These are phyloP conservation scores for Geotrichum siamense DNA, from an alignment of 1,139 yeast species.

Conservation along the genomic window DNA sequence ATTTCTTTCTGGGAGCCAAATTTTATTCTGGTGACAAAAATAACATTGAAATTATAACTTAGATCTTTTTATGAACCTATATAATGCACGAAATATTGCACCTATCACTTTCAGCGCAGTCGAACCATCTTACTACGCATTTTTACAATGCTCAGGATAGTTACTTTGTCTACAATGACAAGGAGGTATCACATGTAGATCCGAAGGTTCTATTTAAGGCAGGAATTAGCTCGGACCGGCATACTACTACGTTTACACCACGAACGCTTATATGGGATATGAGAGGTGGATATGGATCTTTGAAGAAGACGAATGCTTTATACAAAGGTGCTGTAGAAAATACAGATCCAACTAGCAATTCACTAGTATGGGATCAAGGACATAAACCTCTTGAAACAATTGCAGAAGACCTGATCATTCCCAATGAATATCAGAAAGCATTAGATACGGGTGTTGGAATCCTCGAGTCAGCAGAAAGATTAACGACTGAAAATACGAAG, in stretches of 20 bases:
- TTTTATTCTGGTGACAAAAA: no score
- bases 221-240: constrained; percentile 35
- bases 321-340: constrained; percentile 18
- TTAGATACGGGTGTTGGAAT: constrained; percentile 44
- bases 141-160: constrained; percentile 74
- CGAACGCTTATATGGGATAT: constrained; percentile 74
- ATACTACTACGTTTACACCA: constrained; percentile 63
- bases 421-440: constrained; percentile 54
- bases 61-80: no score
- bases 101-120: constrained; percentile 59
- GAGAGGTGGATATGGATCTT: constrained; percentile 35
- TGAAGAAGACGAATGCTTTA: constrained; percentile 25
- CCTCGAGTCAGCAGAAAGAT: constrained; percentile 22
- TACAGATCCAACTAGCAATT: constrained; percentile 11
- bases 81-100: constrained; percentile 66
- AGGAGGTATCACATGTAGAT: constrained; percentile 38
- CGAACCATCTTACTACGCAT: constrained; percentile 71
- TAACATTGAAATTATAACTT: no score
- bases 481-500: constrained; percentile 41
- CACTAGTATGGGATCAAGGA: constrained; percentile 16
- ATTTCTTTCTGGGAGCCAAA: no score
- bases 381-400: constrained; percentile 14
- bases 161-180: constrained; percentile 46
- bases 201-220: constrained; percentile 43
- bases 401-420: constrained; percentile 32